phyloP scores from a whole-genome alignment of 2,329 filamentous ascomycete species.

The Colletotrichum sp. region DNA sequence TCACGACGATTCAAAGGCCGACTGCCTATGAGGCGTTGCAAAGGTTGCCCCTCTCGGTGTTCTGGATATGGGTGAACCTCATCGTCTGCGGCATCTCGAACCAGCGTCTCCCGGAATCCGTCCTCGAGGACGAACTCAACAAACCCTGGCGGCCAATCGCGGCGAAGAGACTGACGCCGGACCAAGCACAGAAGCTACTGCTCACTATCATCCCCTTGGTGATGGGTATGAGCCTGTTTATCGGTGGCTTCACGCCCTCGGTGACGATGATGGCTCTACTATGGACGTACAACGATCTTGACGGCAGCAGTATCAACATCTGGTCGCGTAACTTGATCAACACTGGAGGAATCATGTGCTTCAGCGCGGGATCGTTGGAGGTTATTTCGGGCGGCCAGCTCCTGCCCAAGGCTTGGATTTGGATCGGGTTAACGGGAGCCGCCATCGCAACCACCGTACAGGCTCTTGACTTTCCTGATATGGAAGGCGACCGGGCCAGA shows the following conservation, averaged over 20 bases:
- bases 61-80: conserved; percentile 33
- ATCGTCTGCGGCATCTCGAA: conserved; percentile 32
- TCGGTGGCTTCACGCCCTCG: conserved; percentile 25
- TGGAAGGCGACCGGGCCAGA: conserved; percentile 30
- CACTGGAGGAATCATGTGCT: conserved; percentile 30
- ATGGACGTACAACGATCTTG: conserved; percentile 36
- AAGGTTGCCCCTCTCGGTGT: neutral
- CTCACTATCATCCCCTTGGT: conserved; percentile 26
- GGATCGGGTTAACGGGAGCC: conserved; percentile 26
- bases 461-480: conserved; percentile 28
- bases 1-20: neutral
- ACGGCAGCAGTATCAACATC: conserved; percentile 25
- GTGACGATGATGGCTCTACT: conserved; percentile 27
- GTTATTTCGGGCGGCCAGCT: conserved; percentile 17
- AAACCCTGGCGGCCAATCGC: conserved; percentile 37
- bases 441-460: conserved; percentile 32
- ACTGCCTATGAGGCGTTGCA: neutral
- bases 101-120: conserved; percentile 25
- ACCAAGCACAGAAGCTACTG: conserved; percentile 28
- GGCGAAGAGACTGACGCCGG: conserved; percentile 25
- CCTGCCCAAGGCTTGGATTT: conserved; percentile 19
- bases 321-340: conserved; percentile 30
- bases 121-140: conserved; percentile 33
- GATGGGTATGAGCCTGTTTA: conserved; percentile 6
- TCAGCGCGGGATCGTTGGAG: conserved; percentile 30